Conservation (phyloP, 1,284 basidiomycete genomes). For the Moniliella sp. region DNA sequence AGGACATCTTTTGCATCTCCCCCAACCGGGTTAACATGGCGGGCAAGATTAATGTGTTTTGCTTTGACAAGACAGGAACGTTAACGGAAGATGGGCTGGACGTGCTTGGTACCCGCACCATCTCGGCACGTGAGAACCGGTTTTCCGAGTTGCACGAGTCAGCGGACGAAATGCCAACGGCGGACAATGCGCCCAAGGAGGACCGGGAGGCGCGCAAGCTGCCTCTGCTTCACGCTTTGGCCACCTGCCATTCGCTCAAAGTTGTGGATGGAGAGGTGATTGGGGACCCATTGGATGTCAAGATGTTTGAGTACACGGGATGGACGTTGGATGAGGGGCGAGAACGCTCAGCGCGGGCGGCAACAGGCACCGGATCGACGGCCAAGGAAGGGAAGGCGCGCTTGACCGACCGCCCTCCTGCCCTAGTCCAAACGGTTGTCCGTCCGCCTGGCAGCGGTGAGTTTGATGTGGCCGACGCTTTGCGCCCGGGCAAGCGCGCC, state of each 20-base stretch:
- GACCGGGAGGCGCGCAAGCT: constrained; percentile 46
- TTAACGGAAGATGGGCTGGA: constrained; percentile 94
- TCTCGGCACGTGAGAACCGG: constrained; percentile 37
- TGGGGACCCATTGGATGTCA: constrained; percentile 79
- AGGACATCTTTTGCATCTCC: constrained; percentile 85
- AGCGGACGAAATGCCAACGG: constrained; percentile 58
- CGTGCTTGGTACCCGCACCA: constrained; percentile 45
- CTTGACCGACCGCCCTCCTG: constrained; percentile 51
- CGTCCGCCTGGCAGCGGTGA: constrained; percentile 71
- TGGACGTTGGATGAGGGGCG: constrained; percentile 79
- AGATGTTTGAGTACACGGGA: constrained; percentile 73
- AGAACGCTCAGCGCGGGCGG: constrained; percentile 14
- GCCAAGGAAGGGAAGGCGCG: constrained; percentile 25
- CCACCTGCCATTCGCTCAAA: constrained; percentile 88
- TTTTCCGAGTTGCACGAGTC: constrained; percentile 81
- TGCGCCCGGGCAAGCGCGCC: constrained; percentile 60
- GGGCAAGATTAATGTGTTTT: constrained; percentile 90
- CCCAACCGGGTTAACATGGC: constrained; percentile 87
- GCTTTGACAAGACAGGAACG: constrained; percentile 98
- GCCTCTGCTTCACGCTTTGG: constrained; percentile 68
- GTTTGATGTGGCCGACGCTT: constrained; percentile 74
- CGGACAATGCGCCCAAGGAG: constrained; percentile 29
- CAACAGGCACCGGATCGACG: constrained; percentile 19
- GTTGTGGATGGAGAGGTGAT: constrained; percentile 69
- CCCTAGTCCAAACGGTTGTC: constrained; percentile 87